phyloP scores from a whole-genome alignment of 1,139 yeast genomes.

The Taphrina communis region DNA sequence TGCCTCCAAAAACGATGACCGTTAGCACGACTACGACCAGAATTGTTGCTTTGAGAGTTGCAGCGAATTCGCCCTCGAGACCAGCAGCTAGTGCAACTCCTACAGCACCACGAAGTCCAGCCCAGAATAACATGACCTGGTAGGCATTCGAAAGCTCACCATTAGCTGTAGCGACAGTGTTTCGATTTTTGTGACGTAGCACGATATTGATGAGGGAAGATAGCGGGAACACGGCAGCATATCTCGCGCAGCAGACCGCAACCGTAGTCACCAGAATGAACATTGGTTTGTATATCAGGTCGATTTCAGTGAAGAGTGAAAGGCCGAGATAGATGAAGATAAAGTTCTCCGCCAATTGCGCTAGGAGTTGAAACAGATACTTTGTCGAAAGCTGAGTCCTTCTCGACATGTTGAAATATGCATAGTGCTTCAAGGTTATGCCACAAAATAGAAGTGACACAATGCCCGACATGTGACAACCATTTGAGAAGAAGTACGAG shows the following conservation, averaged over 20 bases:
- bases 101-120: conserved; percentile 97
- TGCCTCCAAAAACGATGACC: conserved; percentile 95
- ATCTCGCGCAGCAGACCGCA: conserved; percentile 92
- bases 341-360: conserved; percentile 94
- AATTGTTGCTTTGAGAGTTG: conserved; percentile 88
- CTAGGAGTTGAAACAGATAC: conserved; percentile 88
- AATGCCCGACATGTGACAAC: conserved; percentile 99
- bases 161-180: conserved; percentile 43
- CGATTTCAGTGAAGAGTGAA: conserved; percentile 93
- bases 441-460: conserved; percentile 95
- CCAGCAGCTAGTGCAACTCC: conserved; percentile 99
- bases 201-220: conserved; percentile 84
- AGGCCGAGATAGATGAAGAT: conserved; percentile 94
- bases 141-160: conserved; percentile 87
- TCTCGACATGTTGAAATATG: conserved; percentile 95
- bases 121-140: conserved; percentile 99
- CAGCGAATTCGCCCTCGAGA: conserved; percentile 89
- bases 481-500: conserved; percentile 95
- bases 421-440: conserved; percentile 93
- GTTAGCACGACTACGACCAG: conserved; percentile 95
- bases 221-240: conserved; percentile 97
- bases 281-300: conserved; percentile 89
- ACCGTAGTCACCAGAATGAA: conserved; percentile 83
- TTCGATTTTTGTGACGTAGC: conserved; percentile 60
- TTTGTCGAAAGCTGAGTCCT: conserved; percentile 96